Conservation (phyloP, 352 stramenopile species). For the Phytophthora sp. region DNA sequence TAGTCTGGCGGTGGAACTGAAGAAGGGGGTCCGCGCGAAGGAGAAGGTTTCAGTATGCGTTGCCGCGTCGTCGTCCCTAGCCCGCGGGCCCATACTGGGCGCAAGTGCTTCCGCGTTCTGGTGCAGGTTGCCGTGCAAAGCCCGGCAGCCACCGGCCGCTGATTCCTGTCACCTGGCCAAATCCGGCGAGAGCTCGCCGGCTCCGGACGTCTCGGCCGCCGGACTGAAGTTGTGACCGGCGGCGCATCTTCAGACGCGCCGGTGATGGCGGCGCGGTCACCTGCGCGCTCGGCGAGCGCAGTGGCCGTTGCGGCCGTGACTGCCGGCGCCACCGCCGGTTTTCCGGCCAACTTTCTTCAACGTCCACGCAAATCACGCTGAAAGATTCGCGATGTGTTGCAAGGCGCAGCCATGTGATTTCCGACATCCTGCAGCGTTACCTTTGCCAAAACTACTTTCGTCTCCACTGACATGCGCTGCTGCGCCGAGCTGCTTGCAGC, state of each 20-base stretch:
- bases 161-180: slow-evolving; percentile 15
- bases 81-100: slow-evolving; percentile 20
- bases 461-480: slow-evolving; percentile 1
- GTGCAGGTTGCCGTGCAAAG: slow-evolving; percentile 18
- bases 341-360: slow-evolving; percentile 22
- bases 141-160: neutral
- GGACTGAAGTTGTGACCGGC: slow-evolving; percentile 1
- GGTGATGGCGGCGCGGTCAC: slow-evolving; percentile 3
- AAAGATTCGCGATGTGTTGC: slow-evolving; percentile 24
- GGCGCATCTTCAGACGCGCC: neutral
- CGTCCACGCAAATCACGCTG: slow-evolving; percentile 6
- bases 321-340: no score
- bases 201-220: neutral
- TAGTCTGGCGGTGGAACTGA: slow-evolving; percentile 23
- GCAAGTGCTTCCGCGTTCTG: slow-evolving; percentile 14
- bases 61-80: slow-evolving; percentile 14
- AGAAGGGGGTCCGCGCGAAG: slow-evolving; percentile 10
- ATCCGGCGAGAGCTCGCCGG: slow-evolving; percentile 8
- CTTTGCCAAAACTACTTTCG: neutral
- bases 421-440: slow-evolving; percentile 18
- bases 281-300: no score
- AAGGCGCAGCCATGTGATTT: slow-evolving; percentile 23
- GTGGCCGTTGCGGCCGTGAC: no score
- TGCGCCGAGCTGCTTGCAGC: no score
- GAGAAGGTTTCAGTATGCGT: slow-evolving; percentile 15